A percentile compares a stretch with the other conserved stretches of the same genome.
These are phyloP conservation scores for Elaeagnus macrophylla DNA, from an alignment of 306 rosid species.

Conservation along the genomic window DNA sequence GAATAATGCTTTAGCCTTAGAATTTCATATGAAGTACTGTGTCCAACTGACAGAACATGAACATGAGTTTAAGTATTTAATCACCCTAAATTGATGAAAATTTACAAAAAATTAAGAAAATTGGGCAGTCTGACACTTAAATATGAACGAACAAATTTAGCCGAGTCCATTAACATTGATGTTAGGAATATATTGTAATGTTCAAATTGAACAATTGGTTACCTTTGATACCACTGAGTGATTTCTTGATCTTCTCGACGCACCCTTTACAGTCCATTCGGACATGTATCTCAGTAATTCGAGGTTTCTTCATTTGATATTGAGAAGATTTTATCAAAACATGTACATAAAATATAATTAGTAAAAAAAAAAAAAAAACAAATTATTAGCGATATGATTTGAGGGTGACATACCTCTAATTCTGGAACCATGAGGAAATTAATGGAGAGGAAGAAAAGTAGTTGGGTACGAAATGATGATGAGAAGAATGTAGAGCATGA, in stretches of 20 bases:
- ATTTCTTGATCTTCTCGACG: conserved; percentile 80
- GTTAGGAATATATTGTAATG: background rate
- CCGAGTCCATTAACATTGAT: background rate
- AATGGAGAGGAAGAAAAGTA: conserved; percentile 20
- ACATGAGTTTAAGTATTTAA: too few species aligned
- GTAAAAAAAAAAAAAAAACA: background rate
- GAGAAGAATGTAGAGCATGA: conserved; percentile 26
- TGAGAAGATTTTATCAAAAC: background rate
- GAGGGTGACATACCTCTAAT: conserved; percentile 40
- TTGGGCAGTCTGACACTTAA: background rate
- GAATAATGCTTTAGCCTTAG: too few species aligned
- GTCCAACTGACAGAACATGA: too few species aligned
- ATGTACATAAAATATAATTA: background rate
- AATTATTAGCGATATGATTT: conserved; percentile 6
- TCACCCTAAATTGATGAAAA: too few species aligned
- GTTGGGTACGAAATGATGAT: conserved; percentile 9
- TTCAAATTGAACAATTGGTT: conserved; percentile 1
- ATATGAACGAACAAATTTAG: background rate
- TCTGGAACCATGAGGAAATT: conserved; percentile 50
- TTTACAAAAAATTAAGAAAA: background rate
- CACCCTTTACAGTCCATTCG: conserved; percentile 95
- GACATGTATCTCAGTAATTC: conserved; percentile 63
- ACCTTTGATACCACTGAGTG: conserved; percentile 66
- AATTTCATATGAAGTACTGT: too few species aligned
- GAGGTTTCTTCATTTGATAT: conserved; percentile 52